These are phyloP conservation scores for Sclerotinia spermophila DNA, from an alignment of 2,329 filamentous ascomycete species.

Conservation along the genomic window DNA sequence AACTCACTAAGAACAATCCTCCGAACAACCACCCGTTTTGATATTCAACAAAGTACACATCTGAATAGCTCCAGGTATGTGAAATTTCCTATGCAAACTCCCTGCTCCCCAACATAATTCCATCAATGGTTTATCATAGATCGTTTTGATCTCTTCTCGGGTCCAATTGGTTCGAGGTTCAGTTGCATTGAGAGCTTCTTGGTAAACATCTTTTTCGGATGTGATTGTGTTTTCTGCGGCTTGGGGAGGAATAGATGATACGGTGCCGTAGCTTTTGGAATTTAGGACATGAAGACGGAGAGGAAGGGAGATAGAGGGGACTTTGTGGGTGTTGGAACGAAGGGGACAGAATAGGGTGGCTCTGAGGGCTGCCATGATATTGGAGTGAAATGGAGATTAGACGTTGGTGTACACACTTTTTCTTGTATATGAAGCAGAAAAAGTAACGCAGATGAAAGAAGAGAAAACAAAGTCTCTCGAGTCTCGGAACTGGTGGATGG, in stretches of 20 bases:
- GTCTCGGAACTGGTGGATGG: background rate
- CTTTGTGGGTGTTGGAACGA: background rate
- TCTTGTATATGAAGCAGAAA: background rate
- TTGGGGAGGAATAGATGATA: constrained; percentile 13
- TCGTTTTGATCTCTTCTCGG: constrained; percentile 72
- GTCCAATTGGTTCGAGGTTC: constrained; percentile 72
- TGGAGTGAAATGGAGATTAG: background rate
- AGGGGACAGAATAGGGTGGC: background rate
- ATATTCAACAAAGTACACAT: constrained; percentile 97
- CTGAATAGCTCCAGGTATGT: constrained; percentile 78
- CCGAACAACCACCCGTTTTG: constrained; percentile 87
- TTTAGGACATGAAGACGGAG: background rate
- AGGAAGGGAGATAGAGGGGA: background rate
- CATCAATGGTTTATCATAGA: constrained; percentile 79
- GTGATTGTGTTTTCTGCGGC: background rate
- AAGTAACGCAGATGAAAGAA: background rate
- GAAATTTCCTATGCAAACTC: constrained; percentile 77
- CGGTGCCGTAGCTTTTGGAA: constrained; percentile 3
- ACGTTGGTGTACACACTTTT: background rate
- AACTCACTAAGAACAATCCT: constrained; percentile 74
- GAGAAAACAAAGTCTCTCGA: background rate
- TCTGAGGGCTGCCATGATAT: background rate
- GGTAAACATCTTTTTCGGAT: constrained; percentile 20
- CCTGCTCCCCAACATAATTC: constrained; percentile 71
- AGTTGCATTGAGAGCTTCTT: constrained; percentile 55